A percentile compares a stretch with the other conserved stretches of the same genome.
These are phyloP conservation scores for Calendula officinalis DNA, from an alignment of 129 eudicot species.

Conservation along the genomic window DNA sequence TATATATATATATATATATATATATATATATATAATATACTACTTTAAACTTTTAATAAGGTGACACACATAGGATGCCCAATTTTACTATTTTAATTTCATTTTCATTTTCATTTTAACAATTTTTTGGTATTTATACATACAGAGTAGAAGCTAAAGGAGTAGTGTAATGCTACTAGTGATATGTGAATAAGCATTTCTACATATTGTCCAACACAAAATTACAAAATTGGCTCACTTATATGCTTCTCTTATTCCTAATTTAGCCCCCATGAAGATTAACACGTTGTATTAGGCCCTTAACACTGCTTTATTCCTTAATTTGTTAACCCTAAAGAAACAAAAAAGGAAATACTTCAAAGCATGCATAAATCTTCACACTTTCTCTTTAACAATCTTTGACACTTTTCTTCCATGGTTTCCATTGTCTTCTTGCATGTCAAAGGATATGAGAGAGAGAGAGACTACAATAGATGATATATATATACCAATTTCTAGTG, in stretches of 20 bases:
- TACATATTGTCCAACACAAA: constrained; percentile 28
- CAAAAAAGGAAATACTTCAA: constrained; percentile 8
- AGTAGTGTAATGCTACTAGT: constrained; percentile 19
- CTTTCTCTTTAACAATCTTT: not conserved
- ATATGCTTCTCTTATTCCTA: constrained; percentile 29
- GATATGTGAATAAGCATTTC: constrained; percentile 27
- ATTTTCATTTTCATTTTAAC: not conserved
- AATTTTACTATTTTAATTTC: not conserved
- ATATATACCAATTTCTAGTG: not conserved
- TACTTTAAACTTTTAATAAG: no score
- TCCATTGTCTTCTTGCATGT: constrained; percentile 5
- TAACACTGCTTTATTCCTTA: constrained; percentile 9
- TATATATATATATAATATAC: no score
- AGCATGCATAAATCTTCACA: constrained; percentile 17
- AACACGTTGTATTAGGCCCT: constrained; percentile 10
- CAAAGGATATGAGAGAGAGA: no score
- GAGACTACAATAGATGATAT: no score
- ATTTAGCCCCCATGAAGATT: constrained; percentile 25
- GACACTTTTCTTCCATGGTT: not conserved
- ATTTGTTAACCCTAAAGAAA: constrained; percentile 12
- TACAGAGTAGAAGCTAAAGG: constrained; percentile 8
- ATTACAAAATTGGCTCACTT: constrained; percentile 41
- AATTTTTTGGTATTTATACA: not conserved
- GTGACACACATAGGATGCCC: not conserved
- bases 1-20: no score